A percentile compares a stretch with the other conserved stretches of the same genome.
phyloP scores from a whole-genome alignment of 2,329 filamentous ascomycete genomes.

The Graphilbum sp. region DNA sequence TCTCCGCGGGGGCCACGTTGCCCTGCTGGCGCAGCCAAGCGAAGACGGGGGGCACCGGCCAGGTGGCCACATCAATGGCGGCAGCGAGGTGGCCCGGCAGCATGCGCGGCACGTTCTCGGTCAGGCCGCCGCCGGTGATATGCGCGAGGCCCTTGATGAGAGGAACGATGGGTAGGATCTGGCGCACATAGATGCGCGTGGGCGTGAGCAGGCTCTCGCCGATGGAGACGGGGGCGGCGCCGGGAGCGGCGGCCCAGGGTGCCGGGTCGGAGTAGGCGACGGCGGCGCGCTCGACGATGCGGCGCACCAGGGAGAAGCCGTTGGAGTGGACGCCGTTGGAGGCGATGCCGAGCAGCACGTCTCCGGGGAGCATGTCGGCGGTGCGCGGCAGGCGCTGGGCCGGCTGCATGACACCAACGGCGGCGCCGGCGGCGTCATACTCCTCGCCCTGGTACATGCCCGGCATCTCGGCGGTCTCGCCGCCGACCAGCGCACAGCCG shows the following conservation, averaged over 20 bases:
- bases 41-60: constrained; percentile 67
- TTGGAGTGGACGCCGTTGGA: constrained; percentile 90
- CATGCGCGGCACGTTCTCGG: constrained; percentile 92
- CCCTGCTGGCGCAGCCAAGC: constrained; percentile 63
- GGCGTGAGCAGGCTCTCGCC: constrained; percentile 73
- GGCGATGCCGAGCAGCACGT: constrained; percentile 70
- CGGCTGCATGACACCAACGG: constrained; percentile 64
- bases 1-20: constrained; percentile 61
- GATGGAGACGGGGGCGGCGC: constrained; percentile 9
- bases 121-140: constrained; percentile 86
- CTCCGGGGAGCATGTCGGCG: constrained; percentile 60
- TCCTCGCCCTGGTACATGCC: constrained; percentile 79
- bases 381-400: constrained; percentile 59
- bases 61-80: constrained; percentile 60
- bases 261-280: constrained; percentile 55
- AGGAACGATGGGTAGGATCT: constrained; percentile 46
- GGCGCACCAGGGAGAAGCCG: constrained; percentile 90
- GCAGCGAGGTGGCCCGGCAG: constrained; percentile 64
- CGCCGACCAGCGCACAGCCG: constrained; percentile 82
- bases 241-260: constrained; percentile 41
- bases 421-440: constrained; percentile 85
- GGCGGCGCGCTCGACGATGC: constrained; percentile 60
- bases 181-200: constrained; percentile 84
- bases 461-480: constrained; percentile 97
- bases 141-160: constrained; percentile 86